Evolutionary conservation across 768 basidiomycete genomes (phyloP).

Genomic region (Pleurotus pulmonarius): DNA sequence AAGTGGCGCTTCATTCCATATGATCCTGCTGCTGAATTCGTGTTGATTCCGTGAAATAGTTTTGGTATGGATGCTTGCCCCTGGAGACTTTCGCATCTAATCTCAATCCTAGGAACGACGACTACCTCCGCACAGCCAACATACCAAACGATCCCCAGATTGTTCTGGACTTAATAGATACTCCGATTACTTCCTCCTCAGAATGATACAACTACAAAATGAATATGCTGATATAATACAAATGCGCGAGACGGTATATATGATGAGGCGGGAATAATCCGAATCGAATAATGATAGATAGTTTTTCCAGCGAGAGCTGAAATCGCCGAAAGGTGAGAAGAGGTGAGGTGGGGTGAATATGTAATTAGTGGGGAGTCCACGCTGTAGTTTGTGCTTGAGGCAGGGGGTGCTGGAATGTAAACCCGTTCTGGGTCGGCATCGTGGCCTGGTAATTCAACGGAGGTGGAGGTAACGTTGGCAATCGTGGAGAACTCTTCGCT

Average conservation of each 20-base stretch:
- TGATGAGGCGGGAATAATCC: neutral
- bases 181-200: neutral
- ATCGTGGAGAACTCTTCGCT: neutral
- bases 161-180: conserved; percentile 36
- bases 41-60: conserved; percentile 21
- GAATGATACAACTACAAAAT: neutral
- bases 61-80: conserved; percentile 32
- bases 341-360: neutral
- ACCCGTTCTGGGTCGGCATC: conserved; percentile 2
- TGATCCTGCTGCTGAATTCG: neutral
- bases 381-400: neutral
- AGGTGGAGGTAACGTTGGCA: conserved; percentile 24
- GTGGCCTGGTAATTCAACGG: conserved; percentile 3
- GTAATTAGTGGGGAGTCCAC: neutral
- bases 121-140: conserved; percentile 42
- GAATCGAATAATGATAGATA: conserved; percentile 7
- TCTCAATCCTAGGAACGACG: conserved; percentile 40
- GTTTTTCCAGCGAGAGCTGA: neutral
- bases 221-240: conserved; percentile 2
- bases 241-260: neutral
- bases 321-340: neutral
- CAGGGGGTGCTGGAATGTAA: neutral
- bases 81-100: neutral
- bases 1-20: conserved; percentile 11
- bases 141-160: conserved; percentile 40